These are phyloP conservation scores for Dissophora globulifera DNA, from an alignment of 192 early-diverging fungal genomes.

Conservation along the genomic window DNA sequence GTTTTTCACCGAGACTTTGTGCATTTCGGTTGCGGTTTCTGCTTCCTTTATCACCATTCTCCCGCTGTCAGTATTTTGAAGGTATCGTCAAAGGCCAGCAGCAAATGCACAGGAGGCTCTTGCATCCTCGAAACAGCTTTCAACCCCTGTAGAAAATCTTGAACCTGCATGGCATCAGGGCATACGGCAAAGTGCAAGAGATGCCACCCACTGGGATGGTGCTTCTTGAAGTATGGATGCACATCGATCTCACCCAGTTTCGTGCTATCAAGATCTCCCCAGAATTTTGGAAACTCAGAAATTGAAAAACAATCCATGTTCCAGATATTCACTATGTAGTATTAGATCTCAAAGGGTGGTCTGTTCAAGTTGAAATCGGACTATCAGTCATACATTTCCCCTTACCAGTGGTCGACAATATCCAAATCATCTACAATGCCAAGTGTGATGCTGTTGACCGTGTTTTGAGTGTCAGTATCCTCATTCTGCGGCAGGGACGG, in stretches of 20 bases:
- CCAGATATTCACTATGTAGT: slow-evolving; percentile 1
- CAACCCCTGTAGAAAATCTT: slow-evolving; percentile 7
- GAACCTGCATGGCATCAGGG: slow-evolving; percentile 2
- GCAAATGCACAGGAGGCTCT: slow-evolving; percentile 3
- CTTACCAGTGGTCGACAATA: background rate
- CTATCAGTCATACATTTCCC: too few relatives aligned
- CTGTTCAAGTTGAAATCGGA: too few relatives aligned
- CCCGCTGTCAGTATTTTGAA: background rate
- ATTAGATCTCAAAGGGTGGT: slow-evolving; percentile 5
- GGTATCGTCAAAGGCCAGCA: slow-evolving; percentile 5
- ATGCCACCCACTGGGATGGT: slow-evolving; percentile 5
- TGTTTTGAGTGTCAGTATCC: background rate
- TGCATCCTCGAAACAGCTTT: background rate
- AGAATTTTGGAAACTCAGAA: background rate
- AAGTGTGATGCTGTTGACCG: background rate
- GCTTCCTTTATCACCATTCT: background rate
- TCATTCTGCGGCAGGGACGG: background rate
- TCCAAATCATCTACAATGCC: background rate
- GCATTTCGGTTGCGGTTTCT: slow-evolving; percentile 1
- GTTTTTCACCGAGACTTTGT: slow-evolving; percentile 3
- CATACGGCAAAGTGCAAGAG: slow-evolving; percentile 4
- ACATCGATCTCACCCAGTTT: slow-evolving; percentile 4
- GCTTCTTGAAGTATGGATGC: slow-evolving; percentile 9
- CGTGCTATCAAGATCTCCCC: background rate
- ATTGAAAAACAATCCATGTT: slow-evolving; percentile 7